Conservation (phyloP, 2,329 filamentous ascomycete species). For the Stagonosporopsis cucurbitacearum region DNA sequence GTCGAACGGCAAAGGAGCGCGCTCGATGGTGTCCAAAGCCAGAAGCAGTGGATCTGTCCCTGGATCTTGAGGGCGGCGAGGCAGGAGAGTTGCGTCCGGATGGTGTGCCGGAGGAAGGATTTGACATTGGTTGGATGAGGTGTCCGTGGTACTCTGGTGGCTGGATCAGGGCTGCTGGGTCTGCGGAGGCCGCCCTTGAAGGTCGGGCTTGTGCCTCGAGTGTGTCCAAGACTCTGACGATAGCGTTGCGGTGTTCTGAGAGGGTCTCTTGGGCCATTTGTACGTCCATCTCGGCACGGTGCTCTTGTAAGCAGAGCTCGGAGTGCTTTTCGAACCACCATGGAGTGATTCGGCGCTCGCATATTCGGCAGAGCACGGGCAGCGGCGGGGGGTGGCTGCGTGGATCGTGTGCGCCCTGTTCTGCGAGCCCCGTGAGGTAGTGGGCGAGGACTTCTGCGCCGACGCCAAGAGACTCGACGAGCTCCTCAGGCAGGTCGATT, state of each 20-base stretch:
- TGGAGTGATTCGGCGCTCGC: slow-evolving; percentile 93
- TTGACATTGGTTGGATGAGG: slow-evolving; percentile 76
- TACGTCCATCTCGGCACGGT: slow-evolving; percentile 96
- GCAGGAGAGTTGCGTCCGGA: slow-evolving; percentile 75
- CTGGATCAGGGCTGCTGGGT: slow-evolving; percentile 54
- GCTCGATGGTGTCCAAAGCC: slow-evolving; percentile 81
- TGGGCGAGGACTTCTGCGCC: slow-evolving; percentile 94
- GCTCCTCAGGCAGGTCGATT: slow-evolving; percentile 86
- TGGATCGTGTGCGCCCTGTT: slow-evolving; percentile 77
- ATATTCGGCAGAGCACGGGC: slow-evolving; percentile 92
- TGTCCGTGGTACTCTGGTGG: slow-evolving; percentile 86
- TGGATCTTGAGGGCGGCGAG: slow-evolving; percentile 68
- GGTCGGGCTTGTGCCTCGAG: slow-evolving; percentile 80
- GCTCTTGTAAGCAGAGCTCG: slow-evolving; percentile 92
- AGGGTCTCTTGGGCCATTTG: slow-evolving; percentile 93
- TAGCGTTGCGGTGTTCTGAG: slow-evolving; percentile 89
- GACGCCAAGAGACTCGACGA: slow-evolving; percentile 92
- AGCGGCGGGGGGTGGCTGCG: slow-evolving; percentile 78
- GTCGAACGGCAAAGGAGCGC: slow-evolving; percentile 87
- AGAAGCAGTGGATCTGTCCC: slow-evolving; percentile 70
- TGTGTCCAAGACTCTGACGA: slow-evolving; percentile 93
- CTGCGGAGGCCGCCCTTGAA: slow-evolving; percentile 60
- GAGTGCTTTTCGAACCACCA: slow-evolving; percentile 99
- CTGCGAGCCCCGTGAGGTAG: slow-evolving; percentile 88
- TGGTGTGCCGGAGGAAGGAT: slow-evolving; percentile 71